Evolutionary conservation across 2,329 filamentous ascomycete genomes (phyloP).

Genomic region (Pezicula carpinea): DNA sequence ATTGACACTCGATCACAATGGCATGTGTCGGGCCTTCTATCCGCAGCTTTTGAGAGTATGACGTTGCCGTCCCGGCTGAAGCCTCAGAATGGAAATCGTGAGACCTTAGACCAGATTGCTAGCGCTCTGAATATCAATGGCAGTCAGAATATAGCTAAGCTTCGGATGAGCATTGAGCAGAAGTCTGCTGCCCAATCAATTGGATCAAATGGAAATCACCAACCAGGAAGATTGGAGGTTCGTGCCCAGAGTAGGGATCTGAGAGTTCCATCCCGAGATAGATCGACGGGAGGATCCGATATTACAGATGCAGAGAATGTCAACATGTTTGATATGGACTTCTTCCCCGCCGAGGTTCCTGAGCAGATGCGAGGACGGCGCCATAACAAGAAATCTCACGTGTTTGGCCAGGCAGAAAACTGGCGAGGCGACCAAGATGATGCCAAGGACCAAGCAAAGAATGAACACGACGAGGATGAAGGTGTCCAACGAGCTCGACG

Average conservation of each 20-base stretch:
- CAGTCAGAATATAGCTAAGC: conserved; percentile 72
- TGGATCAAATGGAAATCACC: conserved; percentile 13
- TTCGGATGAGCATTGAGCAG: conserved; percentile 54
- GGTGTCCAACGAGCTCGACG: conserved; percentile 28
- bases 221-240: conserved; percentile 4
- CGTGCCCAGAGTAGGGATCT: conserved; percentile 13
- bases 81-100: conserved; percentile 34
- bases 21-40: conserved; percentile 75
- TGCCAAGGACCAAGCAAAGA: conserved; percentile 6
- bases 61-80: conserved; percentile 71
- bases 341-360: conserved; percentile 24
- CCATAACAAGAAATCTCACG: conserved; percentile 22
- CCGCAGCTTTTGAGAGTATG: conserved; percentile 71
- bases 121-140: conserved; percentile 68
- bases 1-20: conserved; percentile 65
- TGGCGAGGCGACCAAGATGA: conserved; percentile 23
- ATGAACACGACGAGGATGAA: conserved; percentile 20
- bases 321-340: conserved; percentile 31
- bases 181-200: conserved; percentile 4
- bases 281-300: conserved; percentile 24
- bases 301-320: conserved; percentile 20
- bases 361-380: conserved; percentile 24
- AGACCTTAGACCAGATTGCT: conserved; percentile 57
- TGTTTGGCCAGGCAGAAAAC: conserved; percentile 33
- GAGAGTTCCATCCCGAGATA: conserved; percentile 34